A percentile compares a stretch with the other conserved stretches of the same genome.
Conservation (phyloP, 495 filamentous ascomycete genomes). For the Delitschia confertaspora region DNA sequence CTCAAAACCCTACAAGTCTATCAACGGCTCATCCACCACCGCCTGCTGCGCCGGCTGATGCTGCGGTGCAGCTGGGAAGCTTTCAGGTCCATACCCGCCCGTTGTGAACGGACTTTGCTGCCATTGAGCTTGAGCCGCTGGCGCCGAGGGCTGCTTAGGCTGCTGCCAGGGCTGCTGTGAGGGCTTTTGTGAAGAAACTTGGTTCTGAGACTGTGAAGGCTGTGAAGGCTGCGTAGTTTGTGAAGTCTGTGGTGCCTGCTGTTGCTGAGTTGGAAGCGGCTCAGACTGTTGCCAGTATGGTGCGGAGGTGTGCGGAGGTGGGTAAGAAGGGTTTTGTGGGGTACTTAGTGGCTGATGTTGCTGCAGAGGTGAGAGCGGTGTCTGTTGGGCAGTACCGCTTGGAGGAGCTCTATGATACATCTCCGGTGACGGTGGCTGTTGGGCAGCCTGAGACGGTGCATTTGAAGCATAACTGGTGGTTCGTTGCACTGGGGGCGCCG, state of each 20-base stretch:
- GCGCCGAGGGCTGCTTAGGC: conserved; percentile 36
- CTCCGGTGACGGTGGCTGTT: conserved; percentile 23
- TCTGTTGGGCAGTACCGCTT: conserved; percentile 13
- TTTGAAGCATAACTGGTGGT: conserved; percentile 27
- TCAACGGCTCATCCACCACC: conserved; percentile 76
- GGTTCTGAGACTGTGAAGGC: conserved; percentile 15
- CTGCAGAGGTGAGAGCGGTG: conserved; percentile 19
- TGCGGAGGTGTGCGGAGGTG: conserved; percentile 10
- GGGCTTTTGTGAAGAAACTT: conserved; percentile 20
- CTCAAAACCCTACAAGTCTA: conserved; percentile 53
- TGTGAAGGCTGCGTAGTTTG: conserved; percentile 25
- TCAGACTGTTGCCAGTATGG: conserved; percentile 31
- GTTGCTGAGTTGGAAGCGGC: conserved; percentile 27
- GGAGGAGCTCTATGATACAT: conserved; percentile 21
- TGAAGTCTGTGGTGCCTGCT: conserved; percentile 15
- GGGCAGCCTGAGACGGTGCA: conserved; percentile 14
- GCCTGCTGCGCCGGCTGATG: conserved; percentile 46
- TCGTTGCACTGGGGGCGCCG: conserved; percentile 24
- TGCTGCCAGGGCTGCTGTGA: conserved; percentile 29
- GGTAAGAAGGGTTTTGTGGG: conserved; percentile 17
- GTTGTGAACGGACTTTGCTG: conserved; percentile 22
- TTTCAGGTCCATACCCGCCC: conserved; percentile 50
- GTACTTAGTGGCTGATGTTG: conserved; percentile 3
- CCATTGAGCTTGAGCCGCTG: conserved; percentile 37
- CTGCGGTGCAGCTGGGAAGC: conserved; percentile 55